Evolutionary conservation across 2,329 filamentous ascomycete species (phyloP).

Genomic region (Penicillium concentricum): DNA sequence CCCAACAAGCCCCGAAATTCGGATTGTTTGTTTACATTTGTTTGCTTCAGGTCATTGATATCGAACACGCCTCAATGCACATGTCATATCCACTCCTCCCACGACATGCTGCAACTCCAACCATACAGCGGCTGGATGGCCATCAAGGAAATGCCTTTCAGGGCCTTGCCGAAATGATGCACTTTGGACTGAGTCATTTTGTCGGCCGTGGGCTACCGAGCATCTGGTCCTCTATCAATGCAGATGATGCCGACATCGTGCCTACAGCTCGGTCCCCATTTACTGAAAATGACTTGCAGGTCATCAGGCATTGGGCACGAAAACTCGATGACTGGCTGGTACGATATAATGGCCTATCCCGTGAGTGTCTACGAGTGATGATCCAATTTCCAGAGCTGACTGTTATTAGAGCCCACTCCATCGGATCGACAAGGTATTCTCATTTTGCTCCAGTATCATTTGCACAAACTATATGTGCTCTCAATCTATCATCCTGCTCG

Average conservation of each 20-base stretch:
- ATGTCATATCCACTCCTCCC: conserved; percentile 31
- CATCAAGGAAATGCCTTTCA: conserved; percentile 27
- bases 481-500: conserved; percentile 33
- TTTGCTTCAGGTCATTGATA: conserved; percentile 26
- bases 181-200: conserved; percentile 31
- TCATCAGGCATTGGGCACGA: conserved; percentile 30
- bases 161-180: conserved; percentile 32
- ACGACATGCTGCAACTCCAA: conserved; percentile 21
- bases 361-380: conserved; percentile 12
- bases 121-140: conserved; percentile 20
- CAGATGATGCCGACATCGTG: conserved; percentile 12
- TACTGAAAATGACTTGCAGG: conserved; percentile 27
- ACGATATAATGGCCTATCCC: conserved; percentile 28
- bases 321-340: conserved; percentile 32
- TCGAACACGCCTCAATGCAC: conserved; percentile 34
- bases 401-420: conserved; percentile 23
- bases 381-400: background rate
- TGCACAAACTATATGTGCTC: conserved; percentile 32
- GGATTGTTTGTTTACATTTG: background rate
- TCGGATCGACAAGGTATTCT: conserved; percentile 32
- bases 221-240: conserved; percentile 30
- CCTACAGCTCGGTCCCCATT: conserved; percentile 20
- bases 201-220: conserved; percentile 30
- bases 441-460: conserved; percentile 32
- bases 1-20: no score